phyloP scores from a whole-genome alignment of 805 yeast species.

The Suhomyces tanzawaensis region DNA sequence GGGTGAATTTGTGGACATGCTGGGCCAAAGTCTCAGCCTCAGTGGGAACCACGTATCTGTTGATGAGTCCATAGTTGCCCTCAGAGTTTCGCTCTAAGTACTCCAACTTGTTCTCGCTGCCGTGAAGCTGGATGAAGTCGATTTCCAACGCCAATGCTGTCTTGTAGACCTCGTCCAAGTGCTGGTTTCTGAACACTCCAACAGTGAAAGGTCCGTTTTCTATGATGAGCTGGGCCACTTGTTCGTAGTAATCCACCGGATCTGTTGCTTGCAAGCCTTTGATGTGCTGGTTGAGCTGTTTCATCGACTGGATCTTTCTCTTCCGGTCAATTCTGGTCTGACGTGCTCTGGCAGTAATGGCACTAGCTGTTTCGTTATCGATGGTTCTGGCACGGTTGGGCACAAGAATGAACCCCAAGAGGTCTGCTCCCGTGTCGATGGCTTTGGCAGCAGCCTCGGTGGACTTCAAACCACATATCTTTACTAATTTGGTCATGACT shows the following conservation, averaged over 20 bases:
- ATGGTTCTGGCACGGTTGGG: conserved; percentile 79
- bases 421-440: conserved; percentile 65
- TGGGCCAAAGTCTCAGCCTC: conserved; percentile 41
- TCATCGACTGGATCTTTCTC: conserved; percentile 18
- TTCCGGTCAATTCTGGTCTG: conserved; percentile 16
- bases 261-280: conserved; percentile 10
- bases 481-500: conserved; percentile 34
- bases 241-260: conserved; percentile 30
- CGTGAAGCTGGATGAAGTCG: conserved; percentile 89
- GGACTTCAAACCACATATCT: conserved; percentile 80
- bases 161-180: conserved; percentile 55
- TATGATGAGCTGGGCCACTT: conserved; percentile 22
- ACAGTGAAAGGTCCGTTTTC: conserved; percentile 67
- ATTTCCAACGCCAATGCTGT: conserved; percentile 45
- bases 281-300: conserved; percentile 16
- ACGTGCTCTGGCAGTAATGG: conserved; percentile 27
- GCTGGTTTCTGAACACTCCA: conserved; percentile 89
- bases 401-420: conserved; percentile 83
- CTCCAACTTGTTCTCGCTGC: conserved; percentile 54
- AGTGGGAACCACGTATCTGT: conserved; percentile 62
- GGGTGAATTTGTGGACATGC: conserved; percentile 13
- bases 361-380: conserved; percentile 25
- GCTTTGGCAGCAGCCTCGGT: conserved; percentile 71
- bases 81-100: conserved; percentile 42
- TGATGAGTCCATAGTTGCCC: conserved; percentile 58